These are phyloP conservation scores for Prunus davidiana DNA, from an alignment of 306 rosid species.

Conservation along the genomic window DNA sequence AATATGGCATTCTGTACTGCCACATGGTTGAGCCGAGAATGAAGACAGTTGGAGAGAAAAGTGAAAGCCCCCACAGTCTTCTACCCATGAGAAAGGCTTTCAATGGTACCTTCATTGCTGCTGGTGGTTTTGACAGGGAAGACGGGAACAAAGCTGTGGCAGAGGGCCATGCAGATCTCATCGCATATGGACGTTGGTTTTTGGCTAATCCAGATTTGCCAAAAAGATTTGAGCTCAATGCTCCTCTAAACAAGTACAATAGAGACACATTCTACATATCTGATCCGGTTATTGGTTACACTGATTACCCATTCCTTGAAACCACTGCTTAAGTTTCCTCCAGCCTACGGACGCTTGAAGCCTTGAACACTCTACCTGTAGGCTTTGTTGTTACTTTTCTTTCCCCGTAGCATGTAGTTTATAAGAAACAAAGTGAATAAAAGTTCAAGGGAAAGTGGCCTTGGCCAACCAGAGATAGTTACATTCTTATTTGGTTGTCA, in stretches of 20 bases:
- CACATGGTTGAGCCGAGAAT: conserved; percentile 69
- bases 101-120: conserved; percentile 52
- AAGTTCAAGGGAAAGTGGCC: too few relatives aligned
- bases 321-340: background rate
- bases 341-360: too few relatives aligned
- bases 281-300: background rate
- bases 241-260: conserved; percentile 31
- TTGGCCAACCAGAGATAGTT: too few relatives aligned
- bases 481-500: too few relatives aligned
- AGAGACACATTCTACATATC: background rate
- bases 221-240: conserved; percentile 36
- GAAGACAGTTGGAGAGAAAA: conserved; percentile 24
- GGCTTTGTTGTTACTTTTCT: too few relatives aligned
- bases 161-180: conserved; percentile 26
- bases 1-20: conserved; percentile 48
- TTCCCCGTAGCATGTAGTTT: too few relatives aligned
- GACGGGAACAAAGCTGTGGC: conserved; percentile 39
- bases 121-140: conserved; percentile 45
- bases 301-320: background rate
- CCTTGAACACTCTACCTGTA: too few relatives aligned
- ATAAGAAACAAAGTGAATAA: too few relatives aligned
- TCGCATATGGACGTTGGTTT: conserved; percentile 53
- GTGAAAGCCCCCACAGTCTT: conserved; percentile 26
- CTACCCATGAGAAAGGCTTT: conserved; percentile 49
- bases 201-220: conserved; percentile 62